Base-by-base conservation (phyloP, 805 yeast genomes). In the Ogataea allantospora region DNA sequence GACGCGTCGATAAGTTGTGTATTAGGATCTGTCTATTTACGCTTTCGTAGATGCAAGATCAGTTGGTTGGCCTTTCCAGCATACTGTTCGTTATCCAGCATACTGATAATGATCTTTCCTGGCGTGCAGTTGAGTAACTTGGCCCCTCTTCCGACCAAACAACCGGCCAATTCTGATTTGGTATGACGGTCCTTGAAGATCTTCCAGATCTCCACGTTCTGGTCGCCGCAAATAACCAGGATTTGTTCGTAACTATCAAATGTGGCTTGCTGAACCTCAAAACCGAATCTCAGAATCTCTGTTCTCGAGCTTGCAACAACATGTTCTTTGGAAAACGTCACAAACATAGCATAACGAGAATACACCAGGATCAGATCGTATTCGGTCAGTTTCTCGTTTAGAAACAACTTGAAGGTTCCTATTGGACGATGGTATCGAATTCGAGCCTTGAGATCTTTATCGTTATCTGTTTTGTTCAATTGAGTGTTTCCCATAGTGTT, bases 311-410 rank as follows among this genome's bases (percentile, higher is more conserved):
- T 48, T 8, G 47, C 30, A 17, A 51, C 57, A 12, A 47, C 14
- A 8, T 25, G 34, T 17, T 48, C 58, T 12, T 40, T 44, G 8
- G 47, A 31, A 22, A 44, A 51, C 27, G 51, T 44, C 27, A 57
- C 59, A 27, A 58, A 50, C 37, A 58, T 46, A 30, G 54, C 54
- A 25, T 55, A 55, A 16, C 47, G 45, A 4, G 59, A 40, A 30
- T 54, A 60, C 4, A 60, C 60, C n/a, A 57, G 41, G 2, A 60
- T 33, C 8, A 58, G 38, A 34, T 60, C 65, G 19, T 54, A 53
- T 2, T 51, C 50, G 6, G 34, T 43, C 3, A 34, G 11, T 1
- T 13, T 22, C 12, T 43, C 41, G 21, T 46, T 46, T 7, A 54
- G 24, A 12, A 37, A 48, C 9, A 44, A 44, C 35, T 53, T 56